phyloP scores from a whole-genome alignment of 192 early-diverging fungal genomes.

The Gigaspora rosea region DNA sequence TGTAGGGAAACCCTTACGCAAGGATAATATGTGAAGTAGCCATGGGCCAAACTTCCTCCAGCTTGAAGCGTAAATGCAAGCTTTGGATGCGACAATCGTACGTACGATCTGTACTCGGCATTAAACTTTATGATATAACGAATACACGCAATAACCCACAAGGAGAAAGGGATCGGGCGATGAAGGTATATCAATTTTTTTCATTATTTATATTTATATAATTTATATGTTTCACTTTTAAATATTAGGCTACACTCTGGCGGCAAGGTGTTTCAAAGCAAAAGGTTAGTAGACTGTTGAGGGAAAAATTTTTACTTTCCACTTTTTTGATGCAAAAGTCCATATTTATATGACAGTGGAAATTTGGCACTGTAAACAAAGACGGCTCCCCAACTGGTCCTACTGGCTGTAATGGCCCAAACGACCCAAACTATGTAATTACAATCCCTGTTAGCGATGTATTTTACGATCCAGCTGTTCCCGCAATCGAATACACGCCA shows the following conservation, averaged over 20 bases:
- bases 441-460: slow-evolving; percentile 20
- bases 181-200: slow-evolving; percentile 18
- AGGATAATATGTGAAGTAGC: slow-evolving; percentile 19
- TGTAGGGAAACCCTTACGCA: slow-evolving; percentile 26
- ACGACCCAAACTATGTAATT: slow-evolving; percentile 16
- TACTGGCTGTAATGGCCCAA: slow-evolving; percentile 6
- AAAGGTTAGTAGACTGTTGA: slow-evolving; percentile 11
- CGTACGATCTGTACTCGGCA: slow-evolving; percentile 21
- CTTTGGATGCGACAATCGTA: slow-evolving; percentile 2
- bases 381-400: slow-evolving; percentile 1
- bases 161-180: slow-evolving; percentile 10
- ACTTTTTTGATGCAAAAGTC: slow-evolving; percentile 14
- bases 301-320: slow-evolving; percentile 3
- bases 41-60: neutral
- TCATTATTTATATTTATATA: slow-evolving; percentile 28
- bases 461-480: slow-evolving; percentile 25
- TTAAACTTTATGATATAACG: slow-evolving; percentile 13
- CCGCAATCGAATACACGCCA: slow-evolving; percentile 18
- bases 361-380: slow-evolving; percentile 27
- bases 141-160: neutral
- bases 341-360: slow-evolving; percentile 19
- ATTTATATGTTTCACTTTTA: slow-evolving; percentile 13
- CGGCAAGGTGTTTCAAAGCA: slow-evolving; percentile 20
- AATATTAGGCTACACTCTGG: slow-evolving; percentile 31
- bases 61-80: neutral